phyloP scores from a whole-genome alignment of 768 basidiomycete genomes.

The Lepiota venenata region DNA sequence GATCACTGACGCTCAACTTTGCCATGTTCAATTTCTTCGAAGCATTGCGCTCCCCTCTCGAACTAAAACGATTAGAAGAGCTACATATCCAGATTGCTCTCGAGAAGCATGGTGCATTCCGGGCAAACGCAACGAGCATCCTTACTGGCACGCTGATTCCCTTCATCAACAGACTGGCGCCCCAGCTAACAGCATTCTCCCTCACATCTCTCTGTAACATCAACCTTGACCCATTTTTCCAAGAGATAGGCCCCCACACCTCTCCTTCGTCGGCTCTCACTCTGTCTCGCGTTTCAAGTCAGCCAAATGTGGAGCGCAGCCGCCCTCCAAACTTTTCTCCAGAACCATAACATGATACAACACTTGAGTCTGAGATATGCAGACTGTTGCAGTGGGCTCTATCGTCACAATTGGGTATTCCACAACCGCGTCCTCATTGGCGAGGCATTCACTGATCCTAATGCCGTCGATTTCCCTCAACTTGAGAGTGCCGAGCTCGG shows the following conservation, averaged over 20 bases:
- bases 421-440: constrained; percentile 4
- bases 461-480: neutral
- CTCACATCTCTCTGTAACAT: constrained; percentile 2
- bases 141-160: neutral
- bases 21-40: constrained; percentile 2
- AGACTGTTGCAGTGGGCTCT: neutral
- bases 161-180: neutral
- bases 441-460: neutral
- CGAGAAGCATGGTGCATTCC: constrained; percentile 2
- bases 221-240: neutral
- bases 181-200: neutral
- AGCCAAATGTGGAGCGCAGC: neutral
- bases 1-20: neutral
- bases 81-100: neutral
- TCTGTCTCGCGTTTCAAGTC: constrained; percentile 3
- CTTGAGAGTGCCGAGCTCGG: neutral
- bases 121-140: neutral
- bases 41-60: neutral
- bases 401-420: neutral
- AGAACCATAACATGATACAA: neutral
- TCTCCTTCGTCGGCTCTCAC: neutral
- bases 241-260: constrained; percentile 1
- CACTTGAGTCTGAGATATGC: neutral
- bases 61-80: neutral
- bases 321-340: constrained; percentile 1